Evolutionary conservation across 768 basidiomycete species (phyloP).

Genomic region (Fomitopsis pulvina): DNA sequence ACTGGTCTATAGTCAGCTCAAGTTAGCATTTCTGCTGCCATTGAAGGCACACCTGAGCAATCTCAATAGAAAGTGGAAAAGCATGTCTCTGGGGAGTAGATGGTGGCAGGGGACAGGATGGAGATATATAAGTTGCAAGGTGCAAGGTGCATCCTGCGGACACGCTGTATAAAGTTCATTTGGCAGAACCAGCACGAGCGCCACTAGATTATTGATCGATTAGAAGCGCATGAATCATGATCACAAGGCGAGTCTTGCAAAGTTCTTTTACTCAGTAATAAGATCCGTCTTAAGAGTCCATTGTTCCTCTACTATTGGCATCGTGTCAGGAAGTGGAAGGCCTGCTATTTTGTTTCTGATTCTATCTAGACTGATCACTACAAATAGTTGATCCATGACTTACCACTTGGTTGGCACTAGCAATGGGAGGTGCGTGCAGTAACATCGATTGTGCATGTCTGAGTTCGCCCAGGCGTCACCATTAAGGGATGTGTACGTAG

Average conservation of each 20-base stretch:
- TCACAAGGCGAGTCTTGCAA: not conserved
- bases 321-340: no score
- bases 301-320: no score
- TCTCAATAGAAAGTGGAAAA: constrained; percentile 36
- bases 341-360: no score
- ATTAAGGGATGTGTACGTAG: no score
- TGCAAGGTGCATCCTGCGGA: not conserved
- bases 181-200: not conserved
- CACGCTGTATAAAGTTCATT: not conserved
- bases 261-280: not conserved
- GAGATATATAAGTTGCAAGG: not conserved
- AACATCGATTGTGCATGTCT: no score
- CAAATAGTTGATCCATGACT: no score
- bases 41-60: constrained; percentile 29
- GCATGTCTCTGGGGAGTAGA: constrained; percentile 23
- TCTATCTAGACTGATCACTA: no score
- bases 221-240: not conserved
- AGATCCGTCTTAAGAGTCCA: not conserved
- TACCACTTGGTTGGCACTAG: no score
- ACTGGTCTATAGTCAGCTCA: constrained; percentile 28
- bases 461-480: no score
- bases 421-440: no score
- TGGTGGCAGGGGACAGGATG: not conserved
- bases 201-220: not conserved
- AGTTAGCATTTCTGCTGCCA: not conserved